Evolutionary conservation across 2,329 filamentous ascomycete genomes (phyloP).

Genomic region (Fusarium sp.): DNA sequence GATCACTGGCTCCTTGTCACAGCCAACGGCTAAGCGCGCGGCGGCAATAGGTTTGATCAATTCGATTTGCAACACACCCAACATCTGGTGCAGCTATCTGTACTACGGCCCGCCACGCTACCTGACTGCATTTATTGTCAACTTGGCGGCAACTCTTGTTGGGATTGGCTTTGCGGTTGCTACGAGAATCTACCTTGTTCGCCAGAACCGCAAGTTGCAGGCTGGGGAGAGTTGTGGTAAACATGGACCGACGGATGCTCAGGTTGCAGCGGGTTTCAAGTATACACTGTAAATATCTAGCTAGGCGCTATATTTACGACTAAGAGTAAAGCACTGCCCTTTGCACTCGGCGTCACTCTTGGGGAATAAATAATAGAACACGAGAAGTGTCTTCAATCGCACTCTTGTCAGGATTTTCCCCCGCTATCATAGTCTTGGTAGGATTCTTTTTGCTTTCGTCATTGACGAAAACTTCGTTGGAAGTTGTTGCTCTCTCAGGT

Average conservation of each 20-base stretch:
- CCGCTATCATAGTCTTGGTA: no score
- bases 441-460: no score
- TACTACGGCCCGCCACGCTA: conserved; percentile 2
- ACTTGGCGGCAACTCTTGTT: background rate
- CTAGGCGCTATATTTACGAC: no score
- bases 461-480: no score
- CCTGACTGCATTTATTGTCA: conserved; percentile 5
- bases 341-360: no score
- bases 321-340: no score
- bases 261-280: conserved; percentile 3
- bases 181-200: background rate
- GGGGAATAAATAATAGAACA: no score
- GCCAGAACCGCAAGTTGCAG: conserved; percentile 6
- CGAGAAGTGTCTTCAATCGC: no score
- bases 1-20: conserved; percentile 1
- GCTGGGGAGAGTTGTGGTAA: background rate
- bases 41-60: conserved; percentile 5
- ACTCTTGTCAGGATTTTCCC: no score
- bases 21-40: conserved; percentile 9
- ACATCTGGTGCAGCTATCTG: conserved; percentile 15
- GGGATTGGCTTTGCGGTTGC: background rate
- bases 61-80: conserved; percentile 6
- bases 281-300: conserved; percentile 3
- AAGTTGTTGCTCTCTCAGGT: no score
- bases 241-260: conserved; percentile 9